phyloP scores from a whole-genome alignment of 2,329 filamentous ascomycete species.

The Sporothrix phasma region DNA sequence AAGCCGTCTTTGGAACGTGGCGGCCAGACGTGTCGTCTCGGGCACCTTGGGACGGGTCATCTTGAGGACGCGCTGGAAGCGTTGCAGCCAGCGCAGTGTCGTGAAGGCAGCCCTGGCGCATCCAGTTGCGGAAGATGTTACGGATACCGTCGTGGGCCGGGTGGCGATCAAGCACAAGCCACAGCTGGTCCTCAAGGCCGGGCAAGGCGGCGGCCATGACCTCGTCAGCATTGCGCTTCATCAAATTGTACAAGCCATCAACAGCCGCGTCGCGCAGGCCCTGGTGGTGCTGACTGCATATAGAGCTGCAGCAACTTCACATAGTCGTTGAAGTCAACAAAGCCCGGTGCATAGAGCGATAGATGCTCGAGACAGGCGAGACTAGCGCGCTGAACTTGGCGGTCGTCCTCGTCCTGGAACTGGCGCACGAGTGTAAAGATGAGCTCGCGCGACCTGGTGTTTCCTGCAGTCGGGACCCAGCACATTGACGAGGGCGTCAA shows the following conservation, averaged over 20 bases:
- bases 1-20: slow-evolving; percentile 26
- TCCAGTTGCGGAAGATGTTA: slow-evolving; percentile 85
- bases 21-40: slow-evolving; percentile 32
- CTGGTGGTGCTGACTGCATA: slow-evolving; percentile 56
- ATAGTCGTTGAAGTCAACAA: slow-evolving; percentile 76
- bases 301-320: slow-evolving; percentile 73
- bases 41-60: slow-evolving; percentile 66
- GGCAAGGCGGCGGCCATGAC: slow-evolving; percentile 66
- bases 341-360: slow-evolving; percentile 79
- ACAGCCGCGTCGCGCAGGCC: slow-evolving; percentile 71
- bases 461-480: slow-evolving; percentile 92
- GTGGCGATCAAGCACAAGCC: slow-evolving; percentile 72
- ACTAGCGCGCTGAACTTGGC: slow-evolving; percentile 63
- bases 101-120: slow-evolving; percentile 74
- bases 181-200: slow-evolving; percentile 82
- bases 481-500: slow-evolving; percentile 95
- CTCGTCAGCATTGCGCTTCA: slow-evolving; percentile 82
- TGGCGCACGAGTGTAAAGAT: slow-evolving; percentile 79
- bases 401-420: slow-evolving; percentile 66
- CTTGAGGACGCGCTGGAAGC: slow-evolving; percentile 79
- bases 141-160: slow-evolving; percentile 71
- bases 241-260: slow-evolving; percentile 83
- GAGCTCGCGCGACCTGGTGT: slow-evolving; percentile 78
- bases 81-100: slow-evolving; percentile 83
- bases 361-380: slow-evolving; percentile 82